Conservation (phyloP, 129 eudicot species). For the Pittosporum tobira region DNA sequence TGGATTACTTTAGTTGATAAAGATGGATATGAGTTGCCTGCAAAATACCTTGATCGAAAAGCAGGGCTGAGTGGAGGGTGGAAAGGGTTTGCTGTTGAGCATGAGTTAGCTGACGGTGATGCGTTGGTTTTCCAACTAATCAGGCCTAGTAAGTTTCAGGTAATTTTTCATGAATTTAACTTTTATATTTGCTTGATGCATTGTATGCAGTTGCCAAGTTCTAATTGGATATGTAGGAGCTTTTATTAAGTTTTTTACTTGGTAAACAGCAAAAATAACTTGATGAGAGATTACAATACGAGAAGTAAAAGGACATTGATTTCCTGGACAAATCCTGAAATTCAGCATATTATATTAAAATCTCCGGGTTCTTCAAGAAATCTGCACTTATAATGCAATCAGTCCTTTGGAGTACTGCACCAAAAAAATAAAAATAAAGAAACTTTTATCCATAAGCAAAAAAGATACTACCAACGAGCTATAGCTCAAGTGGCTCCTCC, state of each 20-base stretch:
- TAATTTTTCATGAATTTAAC: background rate
- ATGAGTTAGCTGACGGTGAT: constrained; percentile 81
- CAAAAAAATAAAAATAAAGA: too few species aligned
- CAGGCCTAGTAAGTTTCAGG: constrained; percentile 56
- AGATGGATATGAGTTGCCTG: constrained; percentile 59
- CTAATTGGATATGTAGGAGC: background rate
- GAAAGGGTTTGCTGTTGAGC: constrained; percentile 80
- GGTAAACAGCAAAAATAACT: background rate
- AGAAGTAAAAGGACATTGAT: too few species aligned
- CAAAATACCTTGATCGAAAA: constrained; percentile 65
- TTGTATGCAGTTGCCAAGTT: background rate
- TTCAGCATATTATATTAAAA: background rate
- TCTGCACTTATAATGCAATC: background rate
- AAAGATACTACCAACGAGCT: too few species aligned
- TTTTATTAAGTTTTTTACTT: background rate
- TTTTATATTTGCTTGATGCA: background rate
- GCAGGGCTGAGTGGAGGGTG: constrained; percentile 94
- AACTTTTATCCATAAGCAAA: too few species aligned
- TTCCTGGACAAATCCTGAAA: background rate
- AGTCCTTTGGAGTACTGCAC: too few species aligned
- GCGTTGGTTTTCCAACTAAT: constrained; percentile 71
- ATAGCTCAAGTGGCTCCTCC: too few species aligned
- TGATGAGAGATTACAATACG: background rate
- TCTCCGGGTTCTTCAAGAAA: background rate
- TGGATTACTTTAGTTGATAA: constrained; percentile 49